Percentiles rank a stretch among this genome's conserved stretches.
Evolutionary conservation across 768 basidiomycete species (phyloP).

Genomic region (Pisolithus sp.): DNA sequence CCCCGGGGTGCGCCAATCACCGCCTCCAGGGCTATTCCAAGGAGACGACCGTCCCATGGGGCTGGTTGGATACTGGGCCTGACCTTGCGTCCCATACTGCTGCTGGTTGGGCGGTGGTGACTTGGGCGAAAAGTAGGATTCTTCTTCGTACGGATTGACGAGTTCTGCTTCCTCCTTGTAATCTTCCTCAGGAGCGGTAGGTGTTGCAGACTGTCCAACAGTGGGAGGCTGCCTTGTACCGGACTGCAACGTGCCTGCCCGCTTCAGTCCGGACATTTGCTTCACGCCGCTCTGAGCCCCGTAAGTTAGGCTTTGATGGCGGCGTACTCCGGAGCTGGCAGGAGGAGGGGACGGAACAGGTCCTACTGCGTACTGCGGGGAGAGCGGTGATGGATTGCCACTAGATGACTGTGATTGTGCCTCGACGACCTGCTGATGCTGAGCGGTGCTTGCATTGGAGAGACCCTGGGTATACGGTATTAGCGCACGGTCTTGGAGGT

Average conservation of each 20-base stretch:
- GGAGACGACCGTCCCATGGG: conserved; percentile 60
- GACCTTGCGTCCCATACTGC: conserved; percentile 30
- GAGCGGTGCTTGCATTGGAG: conserved; percentile 18
- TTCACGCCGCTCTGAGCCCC: conserved; percentile 48
- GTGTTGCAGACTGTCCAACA: conserved; percentile 36
- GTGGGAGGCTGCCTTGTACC: conserved; percentile 30
- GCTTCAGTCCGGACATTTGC: conserved; percentile 55
- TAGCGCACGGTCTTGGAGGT: conserved; percentile 6
- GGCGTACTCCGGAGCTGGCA: conserved; percentile 61
- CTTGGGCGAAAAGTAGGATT: conserved; percentile 45
- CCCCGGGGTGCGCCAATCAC: conserved; percentile 53
- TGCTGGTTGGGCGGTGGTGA: conserved; percentile 37
- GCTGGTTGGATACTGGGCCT: conserved; percentile 43
- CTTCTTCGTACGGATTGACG: conserved; percentile 43
- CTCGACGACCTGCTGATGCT: conserved; percentile 48
- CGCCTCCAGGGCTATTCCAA: conserved; percentile 48
- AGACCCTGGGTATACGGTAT: conserved; percentile 13
- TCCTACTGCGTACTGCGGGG: conserved; percentile 50
- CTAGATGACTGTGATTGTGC: conserved; percentile 36
- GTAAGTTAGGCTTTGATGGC: conserved; percentile 76
- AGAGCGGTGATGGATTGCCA: conserved; percentile 46
- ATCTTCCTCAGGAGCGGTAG: conserved; percentile 49
- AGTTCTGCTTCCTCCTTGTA: conserved; percentile 41
- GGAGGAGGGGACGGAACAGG: conserved; percentile 67
- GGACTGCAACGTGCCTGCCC: conserved; percentile 64